These are phyloP conservation scores for Cicer chorassanicum DNA, from an alignment of 306 rosid genomes.

Conservation along the genomic window DNA sequence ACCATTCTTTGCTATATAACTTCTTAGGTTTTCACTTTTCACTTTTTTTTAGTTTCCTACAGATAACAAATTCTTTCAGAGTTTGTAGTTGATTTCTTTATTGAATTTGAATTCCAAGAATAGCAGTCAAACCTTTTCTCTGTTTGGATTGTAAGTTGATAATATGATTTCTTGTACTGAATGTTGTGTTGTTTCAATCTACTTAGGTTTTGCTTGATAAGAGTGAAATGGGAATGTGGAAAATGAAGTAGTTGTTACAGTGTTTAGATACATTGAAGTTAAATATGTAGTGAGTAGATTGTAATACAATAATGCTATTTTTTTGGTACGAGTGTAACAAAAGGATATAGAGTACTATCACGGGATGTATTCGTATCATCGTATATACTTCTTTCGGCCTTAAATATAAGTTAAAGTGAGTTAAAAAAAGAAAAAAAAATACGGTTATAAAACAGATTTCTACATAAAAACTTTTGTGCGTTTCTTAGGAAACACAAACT, in stretches of 20 bases:
- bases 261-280: neutral
- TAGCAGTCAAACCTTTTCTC: constrained; percentile 15
- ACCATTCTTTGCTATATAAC: constrained; percentile 43
- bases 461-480: too few species aligned
- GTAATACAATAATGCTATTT: neutral
- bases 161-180: constrained; percentile 8
- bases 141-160: constrained; percentile 35
- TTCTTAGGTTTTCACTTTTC: constrained; percentile 26
- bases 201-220: too few species aligned
- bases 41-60: constrained; percentile 9
- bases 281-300: neutral
- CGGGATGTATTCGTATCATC: too few species aligned
- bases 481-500: too few species aligned
- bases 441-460: too few species aligned
- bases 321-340: neutral
- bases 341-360: too few species aligned
- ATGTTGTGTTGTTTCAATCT: constrained; percentile 46
- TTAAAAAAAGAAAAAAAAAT: too few species aligned
- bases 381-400: too few species aligned
- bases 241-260: constrained; percentile 24
- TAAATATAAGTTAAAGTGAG: too few species aligned
- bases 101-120: constrained; percentile 39
- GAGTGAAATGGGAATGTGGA: too few species aligned
- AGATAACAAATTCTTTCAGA: constrained; percentile 40
- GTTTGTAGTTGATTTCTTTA: constrained; percentile 43